Evolutionary conservation across 352 stramenopile species (phyloP).

Genomic region (Phytophthora crassamura): DNA sequence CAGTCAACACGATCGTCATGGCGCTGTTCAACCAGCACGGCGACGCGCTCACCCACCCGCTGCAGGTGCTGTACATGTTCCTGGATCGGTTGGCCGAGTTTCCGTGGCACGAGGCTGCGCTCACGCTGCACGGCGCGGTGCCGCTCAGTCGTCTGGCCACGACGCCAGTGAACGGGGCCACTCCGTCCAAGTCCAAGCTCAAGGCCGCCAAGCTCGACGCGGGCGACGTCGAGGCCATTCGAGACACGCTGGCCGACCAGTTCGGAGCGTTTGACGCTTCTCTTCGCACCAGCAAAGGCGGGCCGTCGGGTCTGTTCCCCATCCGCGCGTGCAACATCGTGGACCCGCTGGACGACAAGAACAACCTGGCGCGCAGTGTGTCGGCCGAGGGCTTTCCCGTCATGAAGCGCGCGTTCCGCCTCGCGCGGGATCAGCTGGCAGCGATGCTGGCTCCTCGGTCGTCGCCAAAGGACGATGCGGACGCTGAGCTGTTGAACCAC

Average conservation of each 20-base stretch:
- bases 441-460: conserved; percentile 39
- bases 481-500: conserved; percentile 26
- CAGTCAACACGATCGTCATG: conserved; percentile 92
- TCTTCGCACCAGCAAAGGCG: conserved; percentile 21
- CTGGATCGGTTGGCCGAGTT: conserved; percentile 87
- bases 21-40: conserved; percentile 89
- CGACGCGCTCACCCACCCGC: conserved; percentile 67
- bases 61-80: conserved; percentile 89
- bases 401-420: conserved; percentile 72
- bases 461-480: conserved; percentile 18
- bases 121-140: conserved; percentile 82
- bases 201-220: conserved; percentile 40
- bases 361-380: conserved; percentile 88
- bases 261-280: conserved; percentile 61
- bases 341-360: conserved; percentile 86
- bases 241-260: conserved; percentile 55
- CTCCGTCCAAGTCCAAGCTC: conserved; percentile 17
- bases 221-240: conserved; percentile 60
- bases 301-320: conserved; percentile 52
- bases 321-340: conserved; percentile 90
- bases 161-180: conserved; percentile 40
- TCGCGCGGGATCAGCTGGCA: conserved; percentile 63
- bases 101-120: conserved; percentile 81
- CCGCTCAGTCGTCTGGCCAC: conserved; percentile 60
- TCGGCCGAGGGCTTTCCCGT: conserved; percentile 74